Evolutionary conservation across 1,284 basidiomycete genomes (phyloP).

Genomic region (Bondarzewia mesenterica): DNA sequence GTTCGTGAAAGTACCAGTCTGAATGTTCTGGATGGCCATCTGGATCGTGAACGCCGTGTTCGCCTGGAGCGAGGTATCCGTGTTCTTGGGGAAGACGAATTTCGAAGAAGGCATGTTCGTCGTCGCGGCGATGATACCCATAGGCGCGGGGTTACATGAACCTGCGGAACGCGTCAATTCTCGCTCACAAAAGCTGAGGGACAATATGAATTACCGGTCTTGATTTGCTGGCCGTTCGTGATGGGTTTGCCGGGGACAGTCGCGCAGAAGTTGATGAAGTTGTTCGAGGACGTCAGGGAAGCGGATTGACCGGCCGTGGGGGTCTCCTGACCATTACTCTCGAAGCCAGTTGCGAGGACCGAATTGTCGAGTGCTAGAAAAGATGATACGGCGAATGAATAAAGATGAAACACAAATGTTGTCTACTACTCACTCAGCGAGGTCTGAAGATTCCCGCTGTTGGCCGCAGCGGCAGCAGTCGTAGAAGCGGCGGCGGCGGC

Average conservation of each 20-base stretch:
- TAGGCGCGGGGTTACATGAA: conserved; percentile 20
- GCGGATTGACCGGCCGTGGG: conserved; percentile 36
- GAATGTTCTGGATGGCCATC: conserved; percentile 39
- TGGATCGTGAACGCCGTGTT: conserved; percentile 40
- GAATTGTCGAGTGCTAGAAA: conserved; percentile 27
- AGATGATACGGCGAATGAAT: background rate
- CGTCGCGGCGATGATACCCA: conserved; percentile 34
- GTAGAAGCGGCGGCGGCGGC: conserved; percentile 2
- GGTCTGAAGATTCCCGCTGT: conserved; percentile 11
- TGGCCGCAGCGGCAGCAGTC: conserved; percentile 6
- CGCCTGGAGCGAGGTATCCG: conserved; percentile 28
- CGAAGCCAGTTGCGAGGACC: conserved; percentile 35
- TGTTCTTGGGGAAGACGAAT: conserved; percentile 38
- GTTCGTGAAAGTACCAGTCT: conserved; percentile 48
- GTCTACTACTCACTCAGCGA: conserved; percentile 13
- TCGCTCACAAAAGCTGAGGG: conserved; percentile 35
- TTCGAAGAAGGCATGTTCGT: conserved; percentile 42
- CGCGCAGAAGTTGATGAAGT: conserved; percentile 46
- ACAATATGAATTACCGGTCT: conserved; percentile 33
- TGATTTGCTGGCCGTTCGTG: conserved; percentile 37
- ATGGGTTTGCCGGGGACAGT: conserved; percentile 25
- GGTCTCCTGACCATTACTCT: conserved; percentile 33
- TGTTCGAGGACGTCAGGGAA: conserved; percentile 43
- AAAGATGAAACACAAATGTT: too few species aligned
- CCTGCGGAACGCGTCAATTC: too few species aligned